These are phyloP conservation scores for Ceriops zippeliana DNA, from an alignment of 345 rosid species.

Conservation along the genomic window DNA sequence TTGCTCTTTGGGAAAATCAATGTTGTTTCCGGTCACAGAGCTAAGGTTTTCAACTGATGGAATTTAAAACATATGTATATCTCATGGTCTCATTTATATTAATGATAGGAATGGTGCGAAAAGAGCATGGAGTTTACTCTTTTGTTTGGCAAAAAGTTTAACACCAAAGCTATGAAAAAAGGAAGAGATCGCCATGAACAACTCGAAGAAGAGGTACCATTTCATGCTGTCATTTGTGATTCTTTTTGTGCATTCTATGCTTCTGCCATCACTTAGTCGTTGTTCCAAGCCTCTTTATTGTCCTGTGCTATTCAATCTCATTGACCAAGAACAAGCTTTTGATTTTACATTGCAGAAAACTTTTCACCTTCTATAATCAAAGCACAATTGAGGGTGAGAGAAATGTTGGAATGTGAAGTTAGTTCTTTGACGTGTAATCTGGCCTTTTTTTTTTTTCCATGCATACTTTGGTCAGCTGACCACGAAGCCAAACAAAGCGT, in stretches of 20 bases:
- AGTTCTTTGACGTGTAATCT: neutral
- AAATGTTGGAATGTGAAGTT: no score
- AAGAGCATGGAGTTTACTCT: constrained; percentile 69
- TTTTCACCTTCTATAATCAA: no score
- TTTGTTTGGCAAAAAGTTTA: constrained; percentile 34
- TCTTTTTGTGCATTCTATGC: neutral
- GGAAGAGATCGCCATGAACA: constrained; percentile 67
- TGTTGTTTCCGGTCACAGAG: neutral
- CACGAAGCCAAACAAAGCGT: neutral
- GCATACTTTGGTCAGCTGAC: neutral
- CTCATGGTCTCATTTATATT: constrained; percentile 4
- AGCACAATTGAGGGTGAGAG: no score
- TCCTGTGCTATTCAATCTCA: constrained; percentile 8
- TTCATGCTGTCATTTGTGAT: neutral
- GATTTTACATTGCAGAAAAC: neutral
- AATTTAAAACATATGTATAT: neutral
- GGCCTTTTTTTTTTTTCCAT: neutral
- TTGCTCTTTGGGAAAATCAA: no score
- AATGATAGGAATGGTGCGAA: constrained; percentile 82
- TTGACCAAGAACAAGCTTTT: constrained; percentile 2
- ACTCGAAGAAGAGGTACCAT: constrained; percentile 68
- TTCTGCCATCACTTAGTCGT: neutral
- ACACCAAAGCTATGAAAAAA: constrained; percentile 62
- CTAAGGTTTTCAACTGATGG: neutral
- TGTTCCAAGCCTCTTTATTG: neutral